A percentile compares a stretch with the other conserved stretches of the same genome.
Conservation (phyloP, 495 filamentous ascomycete species). For the Penicillium salamii region DNA sequence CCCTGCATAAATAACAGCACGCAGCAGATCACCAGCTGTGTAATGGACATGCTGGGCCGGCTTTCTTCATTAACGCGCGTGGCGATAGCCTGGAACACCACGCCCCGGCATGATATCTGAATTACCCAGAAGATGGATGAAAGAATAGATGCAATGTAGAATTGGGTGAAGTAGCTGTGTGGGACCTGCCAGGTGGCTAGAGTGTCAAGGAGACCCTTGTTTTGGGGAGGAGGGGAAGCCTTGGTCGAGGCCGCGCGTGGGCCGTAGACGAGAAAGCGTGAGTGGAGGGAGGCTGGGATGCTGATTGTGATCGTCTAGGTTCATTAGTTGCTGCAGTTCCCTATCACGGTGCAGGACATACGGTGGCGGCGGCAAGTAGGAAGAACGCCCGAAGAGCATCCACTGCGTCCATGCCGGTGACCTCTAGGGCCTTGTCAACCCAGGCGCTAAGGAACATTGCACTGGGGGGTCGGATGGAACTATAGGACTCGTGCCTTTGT, state of each 20-base stretch:
- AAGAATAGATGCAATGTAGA: conserved; percentile 71
- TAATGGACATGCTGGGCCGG: conserved; percentile 53
- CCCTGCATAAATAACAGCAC: conserved; percentile 71
- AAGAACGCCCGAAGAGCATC: conserved; percentile 43
- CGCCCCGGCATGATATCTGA: conserved; percentile 62
- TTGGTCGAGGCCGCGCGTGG: conserved; percentile 43
- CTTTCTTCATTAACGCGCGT: conserved; percentile 34
- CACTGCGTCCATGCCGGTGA: conserved; percentile 38
- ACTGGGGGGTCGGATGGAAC: background rate
- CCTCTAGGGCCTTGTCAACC: conserved; percentile 26
- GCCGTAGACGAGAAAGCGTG: conserved; percentile 59
- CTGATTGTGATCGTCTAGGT: conserved; percentile 53
- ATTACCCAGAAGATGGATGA: conserved; percentile 74
- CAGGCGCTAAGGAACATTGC: conserved; percentile 23
- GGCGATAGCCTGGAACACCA: conserved; percentile 38
- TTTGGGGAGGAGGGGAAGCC: conserved; percentile 1
- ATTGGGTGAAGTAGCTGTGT: conserved; percentile 83
- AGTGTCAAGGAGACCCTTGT: conserved; percentile 42
- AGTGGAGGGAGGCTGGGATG: conserved; percentile 46
- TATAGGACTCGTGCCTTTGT: background rate
- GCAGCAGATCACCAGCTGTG: conserved; percentile 69
- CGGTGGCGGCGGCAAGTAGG: conserved; percentile 46
- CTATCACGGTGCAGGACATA: conserved; percentile 28
- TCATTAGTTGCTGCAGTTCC: background rate
- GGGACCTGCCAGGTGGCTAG: conserved; percentile 62